These are phyloP conservation scores for Lepiota venenata DNA, from an alignment of 768 basidiomycete genomes.

Conservation along the genomic window DNA sequence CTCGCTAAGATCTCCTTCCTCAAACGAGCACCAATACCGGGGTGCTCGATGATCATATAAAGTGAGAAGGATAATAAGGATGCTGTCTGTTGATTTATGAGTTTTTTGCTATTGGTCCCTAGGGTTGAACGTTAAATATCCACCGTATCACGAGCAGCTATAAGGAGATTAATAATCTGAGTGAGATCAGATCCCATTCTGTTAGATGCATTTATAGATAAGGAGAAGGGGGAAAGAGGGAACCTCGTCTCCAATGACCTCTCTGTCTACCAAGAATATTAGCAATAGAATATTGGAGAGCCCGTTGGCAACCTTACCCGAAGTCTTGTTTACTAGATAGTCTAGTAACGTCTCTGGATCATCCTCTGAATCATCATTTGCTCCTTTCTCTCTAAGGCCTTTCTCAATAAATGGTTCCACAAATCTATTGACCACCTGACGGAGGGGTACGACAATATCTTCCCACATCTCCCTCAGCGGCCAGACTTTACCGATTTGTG, in stretches of 20 bases:
- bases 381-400: slow-evolving; percentile 30
- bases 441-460: slow-evolving; percentile 39
- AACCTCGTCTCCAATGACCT: slow-evolving; percentile 38
- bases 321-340: slow-evolving; percentile 48
- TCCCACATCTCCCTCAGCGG: slow-evolving; percentile 49
- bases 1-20: slow-evolving; percentile 33
- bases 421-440: slow-evolving; percentile 43
- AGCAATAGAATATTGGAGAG: not conserved
- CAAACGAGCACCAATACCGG: slow-evolving; percentile 28
- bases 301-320: slow-evolving; percentile 31
- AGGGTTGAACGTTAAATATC: too few species aligned
- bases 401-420: slow-evolving; percentile 47
- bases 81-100: slow-evolving; percentile 28
- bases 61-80: slow-evolving; percentile 36
- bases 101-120: too few species aligned
- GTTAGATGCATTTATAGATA: not conserved
- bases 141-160: slow-evolving; percentile 58
- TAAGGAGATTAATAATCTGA: slow-evolving; percentile 42
- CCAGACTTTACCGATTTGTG: slow-evolving; percentile 29
- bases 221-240: not conserved
- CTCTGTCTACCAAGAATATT: slow-evolving; percentile 18
- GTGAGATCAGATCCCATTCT: not conserved
- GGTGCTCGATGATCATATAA: slow-evolving; percentile 38
- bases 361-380: slow-evolving; percentile 22
- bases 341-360: slow-evolving; percentile 39